Percentiles rank a stretch among this genome's conserved stretches.
phyloP scores from a whole-genome alignment of 768 basidiomycete genomes.

The Heimioporus sp. region DNA sequence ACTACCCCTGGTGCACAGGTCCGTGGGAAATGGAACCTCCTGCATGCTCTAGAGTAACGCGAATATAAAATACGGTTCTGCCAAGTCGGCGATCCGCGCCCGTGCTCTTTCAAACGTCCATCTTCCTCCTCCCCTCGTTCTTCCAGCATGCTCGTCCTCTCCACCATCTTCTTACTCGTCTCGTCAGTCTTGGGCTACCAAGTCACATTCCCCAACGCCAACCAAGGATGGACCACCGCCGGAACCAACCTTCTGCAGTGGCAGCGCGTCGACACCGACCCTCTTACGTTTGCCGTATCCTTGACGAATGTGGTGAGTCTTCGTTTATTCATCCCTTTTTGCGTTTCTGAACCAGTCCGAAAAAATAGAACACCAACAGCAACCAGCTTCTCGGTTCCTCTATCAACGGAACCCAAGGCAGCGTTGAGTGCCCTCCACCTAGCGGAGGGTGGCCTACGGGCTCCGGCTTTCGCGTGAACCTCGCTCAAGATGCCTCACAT shows the following conservation, averaged over 20 bases:
- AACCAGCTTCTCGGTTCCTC: constrained; percentile 52
- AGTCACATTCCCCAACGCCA: constrained; percentile 50
- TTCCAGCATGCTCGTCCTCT: constrained; percentile 43
- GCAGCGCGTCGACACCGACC: constrained; percentile 65
- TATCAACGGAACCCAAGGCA: constrained; percentile 47
- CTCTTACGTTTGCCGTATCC: constrained; percentile 63
- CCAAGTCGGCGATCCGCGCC: background rate
- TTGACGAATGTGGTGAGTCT: constrained; percentile 58
- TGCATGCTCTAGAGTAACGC: no score
- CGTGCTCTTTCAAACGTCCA: background rate
- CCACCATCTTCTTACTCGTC: constrained; percentile 45
- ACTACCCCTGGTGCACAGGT: background rate
- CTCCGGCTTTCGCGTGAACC: constrained; percentile 65
- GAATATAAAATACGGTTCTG: background rate
- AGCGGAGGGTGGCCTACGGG: constrained; percentile 67
- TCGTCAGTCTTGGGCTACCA: constrained; percentile 62
- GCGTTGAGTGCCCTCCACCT: constrained; percentile 48
- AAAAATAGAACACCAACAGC: constrained; percentile 35
- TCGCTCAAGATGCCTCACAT: constrained; percentile 50
- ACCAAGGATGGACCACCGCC: constrained; percentile 54
- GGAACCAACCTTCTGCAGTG: constrained; percentile 58
- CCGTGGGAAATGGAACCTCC: constrained; percentile 22
- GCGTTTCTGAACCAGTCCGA: constrained; percentile 1
- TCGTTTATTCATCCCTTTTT: background rate
- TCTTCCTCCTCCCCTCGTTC: constrained; percentile 14